Conservation (phyloP, 306 rosid species). For the Pachyrhizus erosus region DNA sequence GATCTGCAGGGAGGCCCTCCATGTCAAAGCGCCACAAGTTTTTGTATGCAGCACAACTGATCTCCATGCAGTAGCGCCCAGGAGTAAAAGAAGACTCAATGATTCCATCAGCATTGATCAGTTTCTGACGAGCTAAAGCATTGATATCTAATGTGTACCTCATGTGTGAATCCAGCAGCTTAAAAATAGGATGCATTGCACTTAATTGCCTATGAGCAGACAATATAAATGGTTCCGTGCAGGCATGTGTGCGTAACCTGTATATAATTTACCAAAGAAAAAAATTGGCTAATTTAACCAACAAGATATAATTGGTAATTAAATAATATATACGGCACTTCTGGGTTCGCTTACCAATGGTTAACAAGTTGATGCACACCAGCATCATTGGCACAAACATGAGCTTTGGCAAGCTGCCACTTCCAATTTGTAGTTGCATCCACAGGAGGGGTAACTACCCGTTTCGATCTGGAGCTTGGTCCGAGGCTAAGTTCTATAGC, state of each 20-base stretch:
- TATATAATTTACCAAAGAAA: not conserved
- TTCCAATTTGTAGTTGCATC: slow-evolving; percentile 81
- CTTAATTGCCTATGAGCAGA: slow-evolving; percentile 89
- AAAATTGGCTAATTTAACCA: not conserved
- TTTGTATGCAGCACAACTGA: slow-evolving; percentile 79
- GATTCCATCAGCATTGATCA: slow-evolving; percentile 73
- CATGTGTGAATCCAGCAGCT: slow-evolving; percentile 92
- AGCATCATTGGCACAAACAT: slow-evolving; percentile 78
- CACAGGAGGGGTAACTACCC: slow-evolving; percentile 61
- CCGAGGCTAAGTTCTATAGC: slow-evolving; percentile 87
- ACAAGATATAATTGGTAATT: not conserved
- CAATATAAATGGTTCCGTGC: slow-evolving; percentile 75
- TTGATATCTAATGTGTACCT: slow-evolving; percentile 83
- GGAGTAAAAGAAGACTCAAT: slow-evolving; percentile 83
- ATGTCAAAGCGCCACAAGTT: slow-evolving; percentile 79
- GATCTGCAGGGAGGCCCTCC: slow-evolving; percentile 86
- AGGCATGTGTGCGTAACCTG: slow-evolving; percentile 87
- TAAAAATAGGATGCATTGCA: slow-evolving; percentile 87
- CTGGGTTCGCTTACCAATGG: slow-evolving; percentile 63
- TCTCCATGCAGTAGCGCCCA: slow-evolving; percentile 83
- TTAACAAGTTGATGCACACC: slow-evolving; percentile 93
- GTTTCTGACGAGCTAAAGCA: slow-evolving; percentile 70
- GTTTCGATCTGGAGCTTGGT: slow-evolving; percentile 64
- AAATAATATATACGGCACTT: not conserved
- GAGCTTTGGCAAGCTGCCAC: slow-evolving; percentile 94